Base-by-base conservation (phyloP, 306 rosid genomes). In the Cicer judaicum region DNA sequence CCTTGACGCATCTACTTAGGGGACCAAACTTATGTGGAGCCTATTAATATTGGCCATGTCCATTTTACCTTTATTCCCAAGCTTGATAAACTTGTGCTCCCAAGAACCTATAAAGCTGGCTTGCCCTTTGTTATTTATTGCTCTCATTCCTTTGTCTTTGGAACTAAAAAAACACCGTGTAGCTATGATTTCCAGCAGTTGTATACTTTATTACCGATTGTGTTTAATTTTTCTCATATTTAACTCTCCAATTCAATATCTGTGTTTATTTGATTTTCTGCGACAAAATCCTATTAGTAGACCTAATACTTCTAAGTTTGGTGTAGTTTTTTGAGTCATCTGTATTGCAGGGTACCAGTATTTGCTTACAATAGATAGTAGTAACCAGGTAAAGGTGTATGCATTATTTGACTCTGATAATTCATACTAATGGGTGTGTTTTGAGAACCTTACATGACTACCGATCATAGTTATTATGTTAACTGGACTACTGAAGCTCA, bases 1-100 rank as follows among this genome's bases (percentile, higher is more conserved):
- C 96, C 93, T 85, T 85, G 98, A 86, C 38, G 98, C 87, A 64
- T 83, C 90, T 87, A 81, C 91, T 81, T 88, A 92, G 87, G 80
- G 86, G 89, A 88, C 97, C 90, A 84, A 89, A 87, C 86, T 78
- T 84, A 78, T 76, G 84, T 86, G 95, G 79, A 87, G 93, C 87
- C 89, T 80, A 65, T 77, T 79, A 76, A 87, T 79, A 85, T 64
- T 84, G 72, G 81, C 84, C 91, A 74, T 83, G 90, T 85, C 90
- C 91, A 80, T 78, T 81, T 77, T 82, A 87, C 99, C 96, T 84
- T 90, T 78, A 72, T 81, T 84, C 79, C 99, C 89, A 85, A 87
- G 89, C 91, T 91, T 84, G 81, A 76, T 72, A 79, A 79, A 85
- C 87, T 85, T 86, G 78, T 82, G 84, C 84, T 85, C 90, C 97